Evolutionary conservation across 495 filamentous ascomycete species (phyloP), one percentile per base, ranked within the genome.

Genomic region (Penicillium parvum): DNA sequence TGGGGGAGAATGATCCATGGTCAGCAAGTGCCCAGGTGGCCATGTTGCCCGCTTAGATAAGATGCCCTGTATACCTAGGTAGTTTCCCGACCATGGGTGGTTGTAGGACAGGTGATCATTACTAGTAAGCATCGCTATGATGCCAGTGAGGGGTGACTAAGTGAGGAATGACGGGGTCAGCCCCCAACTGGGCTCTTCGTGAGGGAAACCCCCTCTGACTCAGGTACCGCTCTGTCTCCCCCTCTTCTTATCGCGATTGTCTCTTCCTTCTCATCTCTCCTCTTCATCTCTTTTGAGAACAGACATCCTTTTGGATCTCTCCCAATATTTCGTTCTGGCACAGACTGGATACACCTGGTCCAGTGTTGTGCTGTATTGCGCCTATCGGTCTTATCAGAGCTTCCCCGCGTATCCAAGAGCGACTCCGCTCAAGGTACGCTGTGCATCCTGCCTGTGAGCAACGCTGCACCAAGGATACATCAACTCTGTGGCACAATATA

Each of bases 401-500:
- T 57, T 57, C 57, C 50, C 53, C 53, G 53, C 57, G 57, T 52
- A 43, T 60, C 50, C 40, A 54, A 32, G 39, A 52, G 55, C 46
- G 40, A 40, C 50, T 53, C 47, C 55, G 50, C 57, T 58, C 50
- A 32, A 52, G 57, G 50, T 55, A 49, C 50, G 57, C 53, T 11
- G 12, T 25, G 19, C 28, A 8, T 21, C 30, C 21, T 23, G 37
- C 16, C 37, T 32, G 12, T 16, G 7, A 40, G 4, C 26, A 27
- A 19, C 20, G 3, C 15, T 9, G 11, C 17, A 26, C 16, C 36
- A 37, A 18, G 11, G 21, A 3, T 8, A 6, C 11, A n/a, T n/a
- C n/a, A n/a, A n/a, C n/a, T n/a, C 14, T 7, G 14, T 6, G 18
- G 15, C 23, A 26, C 7, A 27, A 17, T 26, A 25, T 26, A 44